phyloP scores from a whole-genome alignment of 2,329 filamentous ascomycete species.

The Trichoderma oligosporum region DNA sequence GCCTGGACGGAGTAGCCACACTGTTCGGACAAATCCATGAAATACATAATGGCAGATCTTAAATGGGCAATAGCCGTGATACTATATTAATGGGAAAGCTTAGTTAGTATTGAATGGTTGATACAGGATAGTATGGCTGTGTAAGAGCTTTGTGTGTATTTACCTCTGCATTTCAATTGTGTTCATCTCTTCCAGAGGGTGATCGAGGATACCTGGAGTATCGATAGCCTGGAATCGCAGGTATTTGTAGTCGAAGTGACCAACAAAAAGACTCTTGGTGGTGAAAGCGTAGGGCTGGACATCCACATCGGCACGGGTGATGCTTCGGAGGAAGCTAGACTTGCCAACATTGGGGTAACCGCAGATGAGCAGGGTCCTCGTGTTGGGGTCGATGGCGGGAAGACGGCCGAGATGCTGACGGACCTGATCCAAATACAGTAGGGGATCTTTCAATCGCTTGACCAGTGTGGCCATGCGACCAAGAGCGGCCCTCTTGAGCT shows the following conservation, averaged over 20 bases:
- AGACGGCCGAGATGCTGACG: constrained; percentile 96
- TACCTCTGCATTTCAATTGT: constrained; percentile 92
- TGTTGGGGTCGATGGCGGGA: constrained; percentile 97
- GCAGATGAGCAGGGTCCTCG: constrained; percentile 90
- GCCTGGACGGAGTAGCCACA: constrained; percentile 91
- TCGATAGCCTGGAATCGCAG: constrained; percentile 72
- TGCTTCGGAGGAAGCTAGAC: constrained; percentile 87
- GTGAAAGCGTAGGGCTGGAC: constrained; percentile 98
- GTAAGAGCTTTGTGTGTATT: too few species aligned
- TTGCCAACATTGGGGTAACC: constrained; percentile 98
- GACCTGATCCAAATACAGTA: constrained; percentile 87
- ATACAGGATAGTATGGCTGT: too few species aligned
- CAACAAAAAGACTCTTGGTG: constrained; percentile 94
- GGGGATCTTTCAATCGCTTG: constrained; percentile 88
- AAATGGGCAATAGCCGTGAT: constrained; percentile 98
- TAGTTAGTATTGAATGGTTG: constrained; percentile 4
- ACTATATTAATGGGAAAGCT: constrained; percentile 32
- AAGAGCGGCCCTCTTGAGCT: constrained; percentile 91
- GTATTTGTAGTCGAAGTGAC: constrained; percentile 92
- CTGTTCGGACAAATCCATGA: constrained; percentile 96
- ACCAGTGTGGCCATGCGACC: constrained; percentile 98
- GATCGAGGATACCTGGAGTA: constrained; percentile 96
- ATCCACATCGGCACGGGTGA: constrained; percentile 92
- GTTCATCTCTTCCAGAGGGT: constrained; percentile 98
- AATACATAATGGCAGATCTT: constrained; percentile 91